Percentiles rank a stretch among this genome's conserved stretches.
These are phyloP conservation scores for Penicillium manginii DNA, from an alignment of 495 filamentous ascomycete species.

Conservation along the genomic window DNA sequence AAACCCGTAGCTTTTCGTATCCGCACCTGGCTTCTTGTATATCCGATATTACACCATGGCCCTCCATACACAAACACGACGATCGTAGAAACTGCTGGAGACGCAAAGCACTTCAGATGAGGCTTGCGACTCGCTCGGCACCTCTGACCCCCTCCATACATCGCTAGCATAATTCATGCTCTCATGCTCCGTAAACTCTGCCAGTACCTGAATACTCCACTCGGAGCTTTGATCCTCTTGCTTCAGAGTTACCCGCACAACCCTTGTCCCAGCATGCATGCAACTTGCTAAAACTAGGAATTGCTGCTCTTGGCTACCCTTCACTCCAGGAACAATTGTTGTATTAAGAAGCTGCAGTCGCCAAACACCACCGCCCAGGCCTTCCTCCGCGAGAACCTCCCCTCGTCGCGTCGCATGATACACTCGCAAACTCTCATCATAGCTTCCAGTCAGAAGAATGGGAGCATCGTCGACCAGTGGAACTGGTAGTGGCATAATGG, in stretches of 20 bases:
- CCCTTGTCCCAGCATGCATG: slow-evolving; percentile 83
- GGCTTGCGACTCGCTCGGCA: slow-evolving; percentile 20
- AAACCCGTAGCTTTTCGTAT: background rate
- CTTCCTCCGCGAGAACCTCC: slow-evolving; percentile 58
- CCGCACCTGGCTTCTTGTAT: background rate
- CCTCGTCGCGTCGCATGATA: slow-evolving; percentile 49
- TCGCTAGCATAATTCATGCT: slow-evolving; percentile 97
- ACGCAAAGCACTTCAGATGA: slow-evolving; percentile 52
- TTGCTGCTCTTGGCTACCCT: slow-evolving; percentile 25
- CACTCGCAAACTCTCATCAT: slow-evolving; percentile 83
- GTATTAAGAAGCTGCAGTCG: slow-evolving; percentile 65
- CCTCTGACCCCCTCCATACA: slow-evolving; percentile 52
- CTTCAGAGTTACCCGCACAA: slow-evolving; percentile 59
- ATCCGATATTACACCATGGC: slow-evolving; percentile 24
- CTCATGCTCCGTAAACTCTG: slow-evolving; percentile 80
- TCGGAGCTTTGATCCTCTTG: slow-evolving; percentile 20
- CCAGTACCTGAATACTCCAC: slow-evolving; percentile 71
- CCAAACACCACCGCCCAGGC: slow-evolving; percentile 91
- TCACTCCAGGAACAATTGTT: background rate
- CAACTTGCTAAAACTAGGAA: slow-evolving; percentile 79
- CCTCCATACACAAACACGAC: slow-evolving; percentile 77
- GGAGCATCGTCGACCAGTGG: slow-evolving; percentile 40
- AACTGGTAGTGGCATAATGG: slow-evolving; percentile 70
- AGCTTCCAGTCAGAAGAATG: slow-evolving; percentile 82
- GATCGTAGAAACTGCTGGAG: slow-evolving; percentile 91